phyloP scores from a whole-genome alignment of 768 basidiomycete genomes.

The Dioszegia crocea region DNA sequence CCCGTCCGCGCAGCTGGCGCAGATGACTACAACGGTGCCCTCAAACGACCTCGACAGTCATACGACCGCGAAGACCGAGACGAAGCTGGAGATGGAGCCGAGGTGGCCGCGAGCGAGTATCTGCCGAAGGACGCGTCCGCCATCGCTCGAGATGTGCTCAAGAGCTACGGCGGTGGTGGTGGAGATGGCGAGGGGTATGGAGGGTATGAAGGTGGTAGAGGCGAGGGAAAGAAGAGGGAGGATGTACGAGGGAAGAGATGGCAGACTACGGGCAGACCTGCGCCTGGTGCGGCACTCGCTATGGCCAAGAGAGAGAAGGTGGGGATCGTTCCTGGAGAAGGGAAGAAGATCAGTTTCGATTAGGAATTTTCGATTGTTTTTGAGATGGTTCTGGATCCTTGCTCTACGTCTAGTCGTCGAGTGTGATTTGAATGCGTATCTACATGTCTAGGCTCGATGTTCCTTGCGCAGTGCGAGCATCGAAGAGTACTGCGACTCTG shows the following conservation, averaged over 20 bases:
- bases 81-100: not conserved
- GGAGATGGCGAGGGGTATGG: not conserved
- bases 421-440: not conserved
- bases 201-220: not conserved
- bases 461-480: too few species aligned
- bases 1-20: slow-evolving; percentile 8
- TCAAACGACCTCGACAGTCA: slow-evolving; percentile 13
- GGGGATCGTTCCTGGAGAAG: slow-evolving; percentile 50
- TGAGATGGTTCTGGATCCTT: not conserved
- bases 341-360: slow-evolving; percentile 53
- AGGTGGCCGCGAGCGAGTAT: not conserved
- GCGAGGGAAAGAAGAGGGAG: slow-evolving; percentile 10
- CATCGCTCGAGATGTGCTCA: slow-evolving; percentile 1
- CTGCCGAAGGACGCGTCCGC: not conserved
- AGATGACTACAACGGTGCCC: slow-evolving; percentile 3
- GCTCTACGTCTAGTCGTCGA: not conserved
- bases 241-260: slow-evolving; percentile 49
- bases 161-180: slow-evolving; percentile 10
- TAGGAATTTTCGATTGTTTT: slow-evolving; percentile 15
- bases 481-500: too few species aligned
- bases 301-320: slow-evolving; percentile 52
- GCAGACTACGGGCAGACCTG: slow-evolving; percentile 47
- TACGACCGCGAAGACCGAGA: slow-evolving; percentile 3
- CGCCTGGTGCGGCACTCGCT: slow-evolving; percentile 53
- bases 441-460: too few species aligned